Base-by-base conservation (phyloP, 2,329 filamentous ascomycete species). In the Chrysoporthe cubensis region DNA sequence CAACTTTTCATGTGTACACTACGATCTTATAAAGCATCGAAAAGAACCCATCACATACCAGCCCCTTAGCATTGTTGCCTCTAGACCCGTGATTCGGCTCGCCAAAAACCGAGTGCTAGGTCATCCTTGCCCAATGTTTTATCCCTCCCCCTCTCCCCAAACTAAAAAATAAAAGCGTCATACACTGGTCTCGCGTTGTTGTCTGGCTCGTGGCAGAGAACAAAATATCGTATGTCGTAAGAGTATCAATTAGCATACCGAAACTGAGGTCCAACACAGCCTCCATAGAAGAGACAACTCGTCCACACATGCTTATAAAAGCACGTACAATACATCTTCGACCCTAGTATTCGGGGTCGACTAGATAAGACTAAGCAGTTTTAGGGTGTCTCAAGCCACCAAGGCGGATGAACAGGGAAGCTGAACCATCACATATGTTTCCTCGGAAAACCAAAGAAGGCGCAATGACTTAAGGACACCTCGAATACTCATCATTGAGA, bases 1-100 rank as follows among this genome's bases (percentile, higher is more conserved):
- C 62, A 46, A 60, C 54, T 68, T 66, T 61, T 60, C 16, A 26
- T 57, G 61, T 66, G 37, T 66, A 70, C 64, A 69, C 34, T 66
- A 43, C 62, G 66, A 68, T 68, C 42, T 59, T 58, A 40, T 50
- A 56, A 66, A 32, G 42, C 58, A 48, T 69, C 13, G 43, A 63
- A 52, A 52, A 43, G 40, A 52, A 46, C 32, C 21, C 46, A 56
- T 40, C 52, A 26, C n/a, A 54, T 37, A 37, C 16, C 26, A 40
- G 18, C 42, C 44, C 37, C 9, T 57, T 48, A 62, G 60, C 32
- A 50, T 48, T 61, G n/a, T 11, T 61, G 54, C 13, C 54, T 48
- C 42, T n/a, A 43, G 9, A n/a, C 14, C 13, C 14, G 13, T 4
- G 32, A 21, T 46, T 6, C 6, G 50, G 32, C 21, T 54, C 50